Evolutionary conservation across 441 rosid species (phyloP).

Genomic region (Dalechampia spathulata): DNA sequence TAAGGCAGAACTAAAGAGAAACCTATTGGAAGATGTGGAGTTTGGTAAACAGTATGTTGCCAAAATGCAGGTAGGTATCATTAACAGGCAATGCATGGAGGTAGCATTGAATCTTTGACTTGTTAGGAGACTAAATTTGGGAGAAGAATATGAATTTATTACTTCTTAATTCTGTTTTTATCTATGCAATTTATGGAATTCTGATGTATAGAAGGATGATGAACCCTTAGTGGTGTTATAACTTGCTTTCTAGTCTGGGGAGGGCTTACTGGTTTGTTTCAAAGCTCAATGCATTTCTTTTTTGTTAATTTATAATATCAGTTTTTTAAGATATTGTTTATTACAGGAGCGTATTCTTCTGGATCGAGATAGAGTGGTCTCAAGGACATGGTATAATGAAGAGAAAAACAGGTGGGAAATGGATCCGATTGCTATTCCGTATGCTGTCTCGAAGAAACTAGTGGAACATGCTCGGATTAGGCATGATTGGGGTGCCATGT

Average conservation of each 20-base stretch:
- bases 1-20: conserved; percentile 68
- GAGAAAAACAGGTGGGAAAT: conserved; percentile 84
- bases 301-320: conserved; percentile 8
- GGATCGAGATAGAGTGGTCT: conserved; percentile 86
- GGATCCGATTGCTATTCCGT: conserved; percentile 79
- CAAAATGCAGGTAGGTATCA: conserved; percentile 54
- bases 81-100: conserved; percentile 5
- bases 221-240: not conserved
- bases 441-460: conserved; percentile 78
- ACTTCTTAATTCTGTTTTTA: conserved; percentile 3
- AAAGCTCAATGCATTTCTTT: conserved; percentile 8
- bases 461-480: conserved; percentile 77
- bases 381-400: conserved; percentile 87
- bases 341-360: conserved; percentile 75
- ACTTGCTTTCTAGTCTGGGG: not conserved
- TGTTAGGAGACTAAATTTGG: conserved; percentile 5
- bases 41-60: conserved; percentile 75
- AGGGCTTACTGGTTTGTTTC: not conserved
- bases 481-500: conserved; percentile 95
- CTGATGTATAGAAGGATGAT: conserved; percentile 2
- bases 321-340: conserved; percentile 5
- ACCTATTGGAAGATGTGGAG: conserved; percentile 62
- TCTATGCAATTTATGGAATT: not conserved
- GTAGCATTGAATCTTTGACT: conserved; percentile 1
- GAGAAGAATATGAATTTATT: conserved; percentile 3